These are phyloP conservation scores for Catharanthus roseus DNA, from an alignment of 257 asterid genomes.

Conservation along the genomic window DNA sequence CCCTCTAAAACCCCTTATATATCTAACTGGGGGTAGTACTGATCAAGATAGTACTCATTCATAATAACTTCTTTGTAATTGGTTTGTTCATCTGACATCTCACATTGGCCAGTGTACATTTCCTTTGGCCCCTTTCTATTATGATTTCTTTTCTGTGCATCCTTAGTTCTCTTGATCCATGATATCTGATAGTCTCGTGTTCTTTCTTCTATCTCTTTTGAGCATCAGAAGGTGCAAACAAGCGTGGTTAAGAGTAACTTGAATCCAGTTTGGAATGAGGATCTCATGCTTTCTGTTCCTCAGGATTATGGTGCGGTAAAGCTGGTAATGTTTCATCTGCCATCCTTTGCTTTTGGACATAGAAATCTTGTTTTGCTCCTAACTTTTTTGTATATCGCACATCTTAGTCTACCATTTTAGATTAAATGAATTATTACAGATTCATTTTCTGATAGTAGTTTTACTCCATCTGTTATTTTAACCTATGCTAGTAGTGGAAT, in stretches of 20 bases:
- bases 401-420: too few species aligned
- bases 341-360: neutral
- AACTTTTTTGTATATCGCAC: neutral
- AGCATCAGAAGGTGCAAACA: constrained; percentile 72
- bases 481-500: neutral
- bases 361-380: neutral
- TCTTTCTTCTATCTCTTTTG: constrained; percentile 2
- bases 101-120: neutral
- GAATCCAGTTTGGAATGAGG: constrained; percentile 95
- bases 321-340: constrained; percentile 46
- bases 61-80: neutral
- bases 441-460: too few species aligned
- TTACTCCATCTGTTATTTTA: neutral
- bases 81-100: neutral
- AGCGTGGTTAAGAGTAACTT: constrained; percentile 68
- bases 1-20: too few species aligned
- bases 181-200: neutral
- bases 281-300: constrained; percentile 93
- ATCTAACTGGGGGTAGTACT: too few species aligned
- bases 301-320: constrained; percentile 66
- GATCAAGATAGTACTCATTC: neutral
- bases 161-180: neutral
- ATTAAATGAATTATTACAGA: too few species aligned
- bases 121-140: neutral
- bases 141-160: neutral